Percentiles rank a stretch among this genome's conserved stretches.
phyloP scores from a whole-genome alignment of 768 basidiomycete species.

The Mycena indigotica region DNA sequence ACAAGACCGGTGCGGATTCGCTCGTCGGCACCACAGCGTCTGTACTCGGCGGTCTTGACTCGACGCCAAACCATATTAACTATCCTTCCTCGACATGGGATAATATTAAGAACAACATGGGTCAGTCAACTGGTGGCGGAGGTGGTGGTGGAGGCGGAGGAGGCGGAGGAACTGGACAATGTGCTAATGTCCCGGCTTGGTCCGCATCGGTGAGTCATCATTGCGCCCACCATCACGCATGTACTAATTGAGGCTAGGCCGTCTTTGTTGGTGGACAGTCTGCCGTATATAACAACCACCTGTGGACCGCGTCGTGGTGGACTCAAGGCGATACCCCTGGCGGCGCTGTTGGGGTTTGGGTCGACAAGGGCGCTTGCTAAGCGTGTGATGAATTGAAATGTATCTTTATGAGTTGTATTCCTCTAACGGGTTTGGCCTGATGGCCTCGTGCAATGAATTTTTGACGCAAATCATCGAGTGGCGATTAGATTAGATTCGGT shows the following conservation, averaged over 20 bases:
- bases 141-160: conserved; percentile 22
- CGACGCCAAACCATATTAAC: conserved; percentile 67
- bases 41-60: conserved; percentile 57
- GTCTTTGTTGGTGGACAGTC: not conserved
- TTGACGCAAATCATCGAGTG: too few relatives aligned
- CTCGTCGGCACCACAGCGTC: conserved; percentile 53
- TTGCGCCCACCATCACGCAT: not conserved
- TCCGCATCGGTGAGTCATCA: not conserved
- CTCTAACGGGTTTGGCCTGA: too few relatives aligned
- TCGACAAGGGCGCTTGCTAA: not conserved
- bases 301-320: not conserved
- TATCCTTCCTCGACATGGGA: conserved; percentile 73
- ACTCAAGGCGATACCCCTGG: not conserved
- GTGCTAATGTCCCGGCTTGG: not conserved
- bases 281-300: not conserved
- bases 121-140: conserved; percentile 25
- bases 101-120: conserved; percentile 70
- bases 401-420: too few relatives aligned
- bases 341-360: not conserved
- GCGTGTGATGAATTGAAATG: not conserved
- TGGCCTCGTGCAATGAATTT: too few relatives aligned
- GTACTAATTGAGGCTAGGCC: not conserved
- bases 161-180: not conserved
- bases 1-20: conserved; percentile 60
- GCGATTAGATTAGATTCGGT: too few relatives aligned